Base-by-base conservation (phyloP, 2,329 filamentous ascomycete species). In the Aspergillus neoniger region DNA sequence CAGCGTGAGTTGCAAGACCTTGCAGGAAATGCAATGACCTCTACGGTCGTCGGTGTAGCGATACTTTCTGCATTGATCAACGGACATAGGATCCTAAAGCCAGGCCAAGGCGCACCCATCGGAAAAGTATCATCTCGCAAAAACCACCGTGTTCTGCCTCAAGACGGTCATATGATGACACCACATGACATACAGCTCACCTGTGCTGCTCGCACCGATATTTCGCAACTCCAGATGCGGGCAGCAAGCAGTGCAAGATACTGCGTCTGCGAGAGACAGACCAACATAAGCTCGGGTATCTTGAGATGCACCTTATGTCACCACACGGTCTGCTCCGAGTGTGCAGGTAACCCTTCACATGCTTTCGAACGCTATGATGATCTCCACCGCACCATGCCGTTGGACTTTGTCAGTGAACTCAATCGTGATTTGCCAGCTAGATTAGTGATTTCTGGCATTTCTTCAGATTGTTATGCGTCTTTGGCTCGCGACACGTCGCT, bases 21-120 rank as follows among this genome's bases (percentile, higher is more conserved):
- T 2, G 89, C 89, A 2, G 91, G 91, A 0, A 94, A 95, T 71
- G 91, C 91, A 0, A 94, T 94, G 91, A 87, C 85, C 1, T 86
- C 86, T 0, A 89, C 90, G 0, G 88, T 92, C 0, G 85, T 92
- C 9, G 88, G 87, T 2, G 80, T 84, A 1, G 83, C 85, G 0
- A 81, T 90, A 1, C 67, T 91, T 2, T 79, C 85, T 1, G 82
- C 85, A 0, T 72, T 93, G 1, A 81, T 86, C 39, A 70, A 74
- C 23, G 73, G 64, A 58, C 68, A 70, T 51, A 66, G 66, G 51
- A 65, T 72, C n/a, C 64, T 78, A 5, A 57, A 69, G n/a, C 58
- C 61, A 25, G 72, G 67, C 0, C 39, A 62, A 36, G 32, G 12
- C 10, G n/a, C 17, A 14, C 5, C 14, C 28, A n/a, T 19, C 47